Evolutionary conservation across 176 grass and related monocot species (phyloP).

Genomic region (Juncus effusus): DNA sequence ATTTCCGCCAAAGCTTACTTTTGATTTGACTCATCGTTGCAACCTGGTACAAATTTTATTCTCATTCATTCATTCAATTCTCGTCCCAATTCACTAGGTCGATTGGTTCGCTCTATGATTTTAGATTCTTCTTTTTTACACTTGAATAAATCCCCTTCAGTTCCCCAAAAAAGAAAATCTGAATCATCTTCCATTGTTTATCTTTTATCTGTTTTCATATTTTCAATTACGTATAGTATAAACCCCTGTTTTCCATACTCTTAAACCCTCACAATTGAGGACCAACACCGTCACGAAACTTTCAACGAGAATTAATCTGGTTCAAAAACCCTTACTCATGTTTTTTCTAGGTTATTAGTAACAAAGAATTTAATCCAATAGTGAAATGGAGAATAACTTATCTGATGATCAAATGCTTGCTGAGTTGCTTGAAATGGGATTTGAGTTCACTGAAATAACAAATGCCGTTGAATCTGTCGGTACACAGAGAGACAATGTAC

Average conservation of each 20-base stretch:
- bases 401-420: conserved; percentile 54
- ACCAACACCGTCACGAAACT: too few relatives aligned
- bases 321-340: background rate
- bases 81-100: background rate
- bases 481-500: conserved; percentile 39
- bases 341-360: background rate
- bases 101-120: background rate
- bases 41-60: background rate
- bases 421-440: conserved; percentile 83
- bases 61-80: background rate
- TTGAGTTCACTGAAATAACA: conserved; percentile 56
- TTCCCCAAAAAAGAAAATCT: too few relatives aligned
- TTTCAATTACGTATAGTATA: too few relatives aligned
- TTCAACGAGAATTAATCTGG: too few relatives aligned
- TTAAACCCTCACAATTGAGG: too few relatives aligned
- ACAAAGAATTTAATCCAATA: background rate
- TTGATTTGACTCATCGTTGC: background rate
- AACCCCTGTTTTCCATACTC: too few relatives aligned
- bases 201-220: too few relatives aligned
- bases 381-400: conserved; percentile 13
- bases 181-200: too few relatives aligned
- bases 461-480: conserved; percentile 51
- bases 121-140: background rate
- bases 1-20: conserved; percentile 14
- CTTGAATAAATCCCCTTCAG: background rate